Percentiles rank a stretch among this genome's conserved stretches.
These are phyloP conservation scores for Polyporus tsugae DNA, from an alignment of 1,284 basidiomycete species.

Conservation along the genomic window DNA sequence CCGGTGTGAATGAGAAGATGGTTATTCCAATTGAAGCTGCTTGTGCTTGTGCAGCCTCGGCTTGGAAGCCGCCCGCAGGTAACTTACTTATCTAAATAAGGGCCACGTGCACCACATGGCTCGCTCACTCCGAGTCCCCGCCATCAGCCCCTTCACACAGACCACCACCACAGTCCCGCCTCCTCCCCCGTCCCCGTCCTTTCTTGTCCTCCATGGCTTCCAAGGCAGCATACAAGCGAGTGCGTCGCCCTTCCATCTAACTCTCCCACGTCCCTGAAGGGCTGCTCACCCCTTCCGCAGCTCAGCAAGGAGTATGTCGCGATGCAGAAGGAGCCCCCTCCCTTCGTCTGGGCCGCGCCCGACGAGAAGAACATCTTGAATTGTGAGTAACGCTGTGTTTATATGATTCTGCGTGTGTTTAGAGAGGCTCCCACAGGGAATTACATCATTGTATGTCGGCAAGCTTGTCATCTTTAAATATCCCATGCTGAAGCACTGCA, in stretches of 20 bases:
- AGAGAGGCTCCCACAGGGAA: constrained; percentile 68
- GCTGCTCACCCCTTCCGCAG: constrained; percentile 48
- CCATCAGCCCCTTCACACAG: constrained; percentile 21
- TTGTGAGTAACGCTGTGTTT: constrained; percentile 58
- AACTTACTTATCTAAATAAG: constrained; percentile 14
- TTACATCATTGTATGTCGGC: constrained; percentile 79
- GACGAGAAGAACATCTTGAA: constrained; percentile 96
- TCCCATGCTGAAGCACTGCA: constrained; percentile 42
- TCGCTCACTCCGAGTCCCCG: constrained; percentile 18
- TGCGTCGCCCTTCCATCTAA: constrained; percentile 48
- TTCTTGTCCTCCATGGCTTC: constrained; percentile 65
- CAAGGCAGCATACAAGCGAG: constrained; percentile 86
- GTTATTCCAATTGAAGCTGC: not conserved
- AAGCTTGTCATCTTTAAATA: constrained; percentile 2
- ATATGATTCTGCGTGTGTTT: constrained; percentile 11
- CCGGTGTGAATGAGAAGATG: constrained; percentile 10
- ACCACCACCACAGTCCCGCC: constrained; percentile 27
- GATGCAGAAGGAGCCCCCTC: constrained; percentile 94
- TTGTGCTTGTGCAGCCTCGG: not conserved
- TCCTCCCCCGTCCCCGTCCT: constrained; percentile 8
- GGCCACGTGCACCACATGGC: constrained; percentile 30
- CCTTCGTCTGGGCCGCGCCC: constrained; percentile 92
- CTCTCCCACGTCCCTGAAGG: constrained; percentile 8
- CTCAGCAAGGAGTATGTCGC: constrained; percentile 89
- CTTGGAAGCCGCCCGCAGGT: constrained; percentile 4